Percentiles rank a stretch among this genome's conserved stretches.
Conservation (phyloP, 1,284 basidiomycete genomes). For the Puccinia polysora region DNA sequence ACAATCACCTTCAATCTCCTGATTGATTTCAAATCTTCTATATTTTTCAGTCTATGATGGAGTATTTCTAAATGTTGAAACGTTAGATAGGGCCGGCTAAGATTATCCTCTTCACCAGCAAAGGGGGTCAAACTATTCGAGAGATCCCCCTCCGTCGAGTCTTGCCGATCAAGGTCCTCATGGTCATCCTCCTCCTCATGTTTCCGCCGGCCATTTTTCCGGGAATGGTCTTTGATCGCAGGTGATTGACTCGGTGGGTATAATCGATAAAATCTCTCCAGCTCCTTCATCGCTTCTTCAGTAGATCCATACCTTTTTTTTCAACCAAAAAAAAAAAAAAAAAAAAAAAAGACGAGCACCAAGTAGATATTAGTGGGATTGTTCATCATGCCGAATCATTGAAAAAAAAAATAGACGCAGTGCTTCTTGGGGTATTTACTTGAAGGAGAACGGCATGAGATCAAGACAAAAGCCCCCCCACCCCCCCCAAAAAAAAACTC, state of each 20-base stretch:
- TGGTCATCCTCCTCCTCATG: too few species aligned
- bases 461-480: too few species aligned
- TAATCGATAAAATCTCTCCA: constrained; percentile 21
- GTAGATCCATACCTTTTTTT: constrained; percentile 23
- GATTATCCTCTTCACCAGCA: neutral
- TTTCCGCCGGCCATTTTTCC: too few species aligned
- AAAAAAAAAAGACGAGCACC: neutral
- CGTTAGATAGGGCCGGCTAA: constrained; percentile 14
- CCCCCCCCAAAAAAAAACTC: neutral
- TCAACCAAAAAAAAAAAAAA: neutral
- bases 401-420: neutral
- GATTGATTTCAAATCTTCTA: constrained; percentile 10
- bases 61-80: constrained; percentile 41
- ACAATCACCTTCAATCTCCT: constrained; percentile 14
- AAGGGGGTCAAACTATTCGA: too few species aligned
- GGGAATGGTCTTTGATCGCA: neutral
- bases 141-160: too few species aligned
- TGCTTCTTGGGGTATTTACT: too few species aligned
- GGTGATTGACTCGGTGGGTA: constrained; percentile 31
- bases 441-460: too few species aligned
- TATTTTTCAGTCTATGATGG: constrained; percentile 31
- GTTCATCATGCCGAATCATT: constrained; percentile 1
- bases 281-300: constrained; percentile 31
- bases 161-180: too few species aligned
- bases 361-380: neutral